A percentile compares a stretch with the other conserved stretches of the same genome.
Evolutionary conservation across 495 filamentous ascomycete species (phyloP).

Genomic region (Friedmanniomyces simplex): DNA sequence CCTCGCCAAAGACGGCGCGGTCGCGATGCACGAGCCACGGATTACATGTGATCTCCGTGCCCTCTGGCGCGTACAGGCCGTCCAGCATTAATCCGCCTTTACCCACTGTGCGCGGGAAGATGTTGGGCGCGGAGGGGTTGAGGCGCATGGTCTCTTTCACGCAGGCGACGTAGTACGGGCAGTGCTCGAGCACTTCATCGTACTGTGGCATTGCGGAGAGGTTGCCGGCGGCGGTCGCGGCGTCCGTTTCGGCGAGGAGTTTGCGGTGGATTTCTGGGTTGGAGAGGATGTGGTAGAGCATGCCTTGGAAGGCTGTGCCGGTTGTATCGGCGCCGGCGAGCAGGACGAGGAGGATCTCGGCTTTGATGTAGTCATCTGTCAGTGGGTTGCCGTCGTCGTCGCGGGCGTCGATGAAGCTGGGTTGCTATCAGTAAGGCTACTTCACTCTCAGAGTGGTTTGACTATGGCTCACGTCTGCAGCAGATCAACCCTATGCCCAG

Average conservation of each 20-base stretch:
- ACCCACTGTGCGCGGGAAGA: slow-evolving; percentile 38
- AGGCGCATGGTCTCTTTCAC: slow-evolving; percentile 44
- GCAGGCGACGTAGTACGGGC: slow-evolving; percentile 44
- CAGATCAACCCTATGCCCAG: slow-evolving; percentile 26
- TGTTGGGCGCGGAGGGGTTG: slow-evolving; percentile 35
- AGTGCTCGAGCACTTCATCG: slow-evolving; percentile 30
- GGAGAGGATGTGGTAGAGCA: slow-evolving; percentile 43
- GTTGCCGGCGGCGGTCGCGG: slow-evolving; percentile 26
- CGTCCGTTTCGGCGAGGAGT: slow-evolving; percentile 49
- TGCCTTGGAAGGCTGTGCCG: slow-evolving; percentile 44
- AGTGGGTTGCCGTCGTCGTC: slow-evolving; percentile 39
- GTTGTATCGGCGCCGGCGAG: slow-evolving; percentile 59
- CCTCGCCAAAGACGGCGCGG: slow-evolving; percentile 40
- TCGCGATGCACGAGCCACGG: slow-evolving; percentile 45
- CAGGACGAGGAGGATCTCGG: slow-evolving; percentile 45
- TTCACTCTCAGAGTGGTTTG: background rate
- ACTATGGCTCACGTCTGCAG: slow-evolving; percentile 31
- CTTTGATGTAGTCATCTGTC: slow-evolving; percentile 41
- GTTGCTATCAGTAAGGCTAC: background rate
- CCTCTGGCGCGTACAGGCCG: slow-evolving; percentile 45
- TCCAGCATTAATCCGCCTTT: slow-evolving; percentile 44
- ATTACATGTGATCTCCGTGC: slow-evolving; percentile 49
- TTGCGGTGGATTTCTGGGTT: slow-evolving; percentile 38
- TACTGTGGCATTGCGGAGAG: slow-evolving; percentile 31
- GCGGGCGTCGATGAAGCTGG: slow-evolving; percentile 36